These are phyloP conservation scores for Tephrocybe rancida DNA, from an alignment of 768 basidiomycete genomes.

Conservation along the genomic window DNA sequence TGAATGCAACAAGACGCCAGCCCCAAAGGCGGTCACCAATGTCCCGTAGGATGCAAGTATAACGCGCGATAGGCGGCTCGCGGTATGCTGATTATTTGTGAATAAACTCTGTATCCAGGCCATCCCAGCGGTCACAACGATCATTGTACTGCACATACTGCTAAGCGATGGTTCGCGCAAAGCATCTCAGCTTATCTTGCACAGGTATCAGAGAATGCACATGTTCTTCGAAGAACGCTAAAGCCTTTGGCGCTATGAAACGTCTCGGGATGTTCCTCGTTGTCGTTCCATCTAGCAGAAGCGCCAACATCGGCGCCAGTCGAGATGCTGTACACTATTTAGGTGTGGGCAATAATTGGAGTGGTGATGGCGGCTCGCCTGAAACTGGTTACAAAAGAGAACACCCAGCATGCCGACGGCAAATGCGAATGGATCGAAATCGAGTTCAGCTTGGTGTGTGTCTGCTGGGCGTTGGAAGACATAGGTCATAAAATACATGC, in stretches of 20 bases:
- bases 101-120: conserved; percentile 15
- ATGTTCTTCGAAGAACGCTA: conserved; percentile 24
- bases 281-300: conserved; percentile 28
- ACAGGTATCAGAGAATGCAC: background rate
- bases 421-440: conserved; percentile 27
- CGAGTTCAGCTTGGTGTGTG: conserved; percentile 21
- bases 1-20: too few species aligned
- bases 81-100: conserved; percentile 18
- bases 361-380: conserved; percentile 6
- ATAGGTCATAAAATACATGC: background rate
- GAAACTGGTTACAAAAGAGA: conserved; percentile 1
- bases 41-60: background rate
- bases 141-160: background rate
- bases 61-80: conserved; percentile 11
- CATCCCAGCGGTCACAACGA: conserved; percentile 6
- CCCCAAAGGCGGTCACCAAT: too few species aligned
- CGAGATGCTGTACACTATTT: conserved; percentile 14
- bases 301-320: conserved; percentile 25
- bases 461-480: conserved; percentile 7
- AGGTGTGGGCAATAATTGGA: background rate
- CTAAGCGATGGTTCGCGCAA: background rate
- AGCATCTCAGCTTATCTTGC: too few species aligned
- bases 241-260: conserved; percentile 14
- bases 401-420: conserved; percentile 24
- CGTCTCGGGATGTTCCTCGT: too few species aligned